Evolutionary conservation across 768 basidiomycete species (phyloP), one percentile per base, ranked within the genome.

Genomic region (Nevesoporus exiguus): DNA sequence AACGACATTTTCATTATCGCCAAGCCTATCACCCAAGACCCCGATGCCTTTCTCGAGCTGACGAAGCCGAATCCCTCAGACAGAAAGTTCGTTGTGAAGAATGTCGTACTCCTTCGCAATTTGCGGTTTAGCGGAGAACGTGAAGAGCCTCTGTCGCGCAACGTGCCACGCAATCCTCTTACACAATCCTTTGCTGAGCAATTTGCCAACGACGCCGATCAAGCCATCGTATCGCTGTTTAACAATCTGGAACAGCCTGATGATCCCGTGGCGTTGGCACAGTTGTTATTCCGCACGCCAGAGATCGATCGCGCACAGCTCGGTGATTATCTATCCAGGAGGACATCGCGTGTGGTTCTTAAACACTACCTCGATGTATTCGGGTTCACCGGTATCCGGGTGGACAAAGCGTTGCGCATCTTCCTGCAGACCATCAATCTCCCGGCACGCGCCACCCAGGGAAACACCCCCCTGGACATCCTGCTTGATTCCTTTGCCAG

Each of bases 1-100:
- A 93, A 77, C 69, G 97, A 99, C 69, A 81, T 98, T 49, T 82
- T 98, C 51, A 81, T 98, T 69, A 83, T 98, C 60, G 88, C 95
- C 37, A 98, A 98, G 70, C 94, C 94, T 13, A 77, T 94, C 55
- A 75, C 84, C 50, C 80, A 82, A 34, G 85, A 88, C 41, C 79
- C 82, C 47, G 87, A 90, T 58, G 73, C 75, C 33, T 75, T 84
- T 31, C 71, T 83, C 44, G 86, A 87, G 62, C 67, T 74, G 48
- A 72, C 79, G 52, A 81, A 83, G 52, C 81, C 82, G 22, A 73
- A 77, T 51, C 74, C 76, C 3, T 69, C 77, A 19, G 93, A 94
- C 61, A 80, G 86, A 64, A 85, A 84, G 66, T 96, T 90, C 66
- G 74, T 90, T 47, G 86, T 98, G 65, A 98, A 97, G 75, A 93